Evolutionary conservation across 306 rosid species (phyloP), one percentile per base, ranked within the genome.

Genomic region (Cicer yamashitae): DNA sequence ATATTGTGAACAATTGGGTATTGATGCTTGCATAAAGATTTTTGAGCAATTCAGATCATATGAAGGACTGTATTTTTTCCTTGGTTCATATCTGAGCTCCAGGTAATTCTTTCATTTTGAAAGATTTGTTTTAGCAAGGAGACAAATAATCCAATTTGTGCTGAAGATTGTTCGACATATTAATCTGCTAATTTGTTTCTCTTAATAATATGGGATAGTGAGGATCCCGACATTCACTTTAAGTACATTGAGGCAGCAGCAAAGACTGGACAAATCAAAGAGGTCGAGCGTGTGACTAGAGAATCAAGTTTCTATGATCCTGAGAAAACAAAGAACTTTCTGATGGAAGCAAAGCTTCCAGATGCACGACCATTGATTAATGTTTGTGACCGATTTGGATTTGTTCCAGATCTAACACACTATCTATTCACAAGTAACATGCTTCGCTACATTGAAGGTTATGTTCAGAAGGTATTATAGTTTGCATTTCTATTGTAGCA

Each of bases 201-300:
- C 14, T 38, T n/a, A 57, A n/a, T 67, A 68, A 59, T 59, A 56
- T 84, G 89, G 63, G 63, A 67, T 93, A 96, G 99, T 88, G 99
- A 96, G 99, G 99, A 96, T 84, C 99, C 99, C 76, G 99, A 96
- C 73, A 96, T 96, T 77, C 99, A 96, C 90, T 96, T 92, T 67
- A 96, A 96, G 93, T 96, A 96, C 93, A 90, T 96, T 52, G 99
- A 96, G 80, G 88, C 99, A 13, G 99, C 99, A 73, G 99, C 99
- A 10, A 96, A 93, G 87, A 96, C 98, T 78, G 99, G 99, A 39
- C 99, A 96, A 79, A 96, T 96, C 79, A 96, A 96, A 81, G 99
- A 96, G 84, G 99, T 96, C 1, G 99, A 96, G 82, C 97, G 99
- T 48, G 98, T 96, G 77, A 96, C 99, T 10, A 85, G 99, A 90